These are phyloP conservation scores for Cicer pinnatifidum DNA, from an alignment of 306 rosid species.

Conservation along the genomic window DNA sequence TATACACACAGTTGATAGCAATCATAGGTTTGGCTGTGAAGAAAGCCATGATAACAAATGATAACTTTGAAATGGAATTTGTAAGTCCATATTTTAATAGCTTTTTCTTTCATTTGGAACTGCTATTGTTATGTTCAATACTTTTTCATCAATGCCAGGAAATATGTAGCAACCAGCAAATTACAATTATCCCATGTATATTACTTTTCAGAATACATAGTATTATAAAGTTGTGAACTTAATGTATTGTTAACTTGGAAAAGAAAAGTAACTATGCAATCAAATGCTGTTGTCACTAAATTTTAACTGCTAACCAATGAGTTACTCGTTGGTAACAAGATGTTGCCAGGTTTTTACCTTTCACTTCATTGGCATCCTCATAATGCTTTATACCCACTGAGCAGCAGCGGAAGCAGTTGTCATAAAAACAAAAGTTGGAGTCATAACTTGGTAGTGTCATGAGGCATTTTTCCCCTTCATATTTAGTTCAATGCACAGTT, in stretches of 20 bases:
- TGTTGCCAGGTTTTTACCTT: neutral
- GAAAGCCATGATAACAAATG: constrained; percentile 64
- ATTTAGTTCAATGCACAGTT: constrained; percentile 38
- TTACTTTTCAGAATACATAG: constrained; percentile 6
- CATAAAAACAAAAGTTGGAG: constrained; percentile 5
- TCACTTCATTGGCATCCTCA: neutral
- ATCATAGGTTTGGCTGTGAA: constrained; percentile 72
- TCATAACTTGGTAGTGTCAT: constrained; percentile 30
- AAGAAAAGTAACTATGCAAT: constrained; percentile 15
- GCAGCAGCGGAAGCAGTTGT: constrained; percentile 1
- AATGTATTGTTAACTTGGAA: constrained; percentile 18
- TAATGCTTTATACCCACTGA: neutral
- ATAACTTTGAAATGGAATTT: constrained; percentile 81
- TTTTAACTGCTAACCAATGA: constrained; percentile 5
- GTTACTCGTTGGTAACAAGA: constrained; percentile 12
- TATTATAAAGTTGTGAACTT: constrained; percentile 22
- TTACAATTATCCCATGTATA: constrained; percentile 2
- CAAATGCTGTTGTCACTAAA: constrained; percentile 22
- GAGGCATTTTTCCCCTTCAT: neutral
- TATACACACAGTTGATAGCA: constrained; percentile 74
- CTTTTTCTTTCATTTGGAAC: constrained; percentile 21
- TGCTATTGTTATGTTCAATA: constrained; percentile 9
- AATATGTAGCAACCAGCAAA: constrained; percentile 16
- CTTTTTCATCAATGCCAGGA: constrained; percentile 23
- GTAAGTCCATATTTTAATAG: constrained; percentile 57